These are phyloP conservation scores for Pneumocystis oryctolagi DNA, from an alignment of 1,139 yeast genomes.

Conservation along the genomic window DNA sequence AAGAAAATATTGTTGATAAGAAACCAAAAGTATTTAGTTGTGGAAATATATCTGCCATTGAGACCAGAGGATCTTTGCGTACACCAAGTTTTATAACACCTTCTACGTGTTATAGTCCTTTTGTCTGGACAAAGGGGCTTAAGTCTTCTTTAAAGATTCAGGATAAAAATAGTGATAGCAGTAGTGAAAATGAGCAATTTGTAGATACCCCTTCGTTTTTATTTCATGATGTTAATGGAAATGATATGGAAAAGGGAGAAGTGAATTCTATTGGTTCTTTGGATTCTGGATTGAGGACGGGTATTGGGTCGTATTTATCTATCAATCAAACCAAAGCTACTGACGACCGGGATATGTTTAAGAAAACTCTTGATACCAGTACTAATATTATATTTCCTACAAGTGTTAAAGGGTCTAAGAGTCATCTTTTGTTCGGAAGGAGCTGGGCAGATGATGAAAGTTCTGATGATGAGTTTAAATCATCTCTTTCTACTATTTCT, in stretches of 20 bases:
- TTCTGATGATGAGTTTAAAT: slow-evolving; percentile 4
- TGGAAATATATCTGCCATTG: slow-evolving; percentile 20
- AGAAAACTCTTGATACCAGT: slow-evolving; percentile 9
- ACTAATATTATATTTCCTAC: slow-evolving; percentile 13
- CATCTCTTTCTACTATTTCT: background rate
- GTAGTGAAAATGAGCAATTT: background rate
- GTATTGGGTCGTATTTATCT: slow-evolving; percentile 17
- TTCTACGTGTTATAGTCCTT: slow-evolving; percentile 4
- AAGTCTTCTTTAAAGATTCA: background rate
- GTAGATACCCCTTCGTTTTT: slow-evolving; percentile 14
- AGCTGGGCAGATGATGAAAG: slow-evolving; percentile 25
- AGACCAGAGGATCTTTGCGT: slow-evolving; percentile 29
- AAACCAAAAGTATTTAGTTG: slow-evolving; percentile 21
- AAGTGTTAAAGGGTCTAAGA: slow-evolving; percentile 11
- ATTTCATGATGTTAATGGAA: slow-evolving; percentile 14
- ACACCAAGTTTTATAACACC: slow-evolving; percentile 23
- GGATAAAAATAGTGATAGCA: background rate
- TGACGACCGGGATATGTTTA: slow-evolving; percentile 1
- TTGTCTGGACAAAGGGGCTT: background rate
- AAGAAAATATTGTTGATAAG: slow-evolving; percentile 28
- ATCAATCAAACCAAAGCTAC: background rate
- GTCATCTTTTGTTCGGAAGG: slow-evolving; percentile 22
- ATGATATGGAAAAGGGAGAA: slow-evolving; percentile 10
- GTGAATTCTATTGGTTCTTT: background rate
- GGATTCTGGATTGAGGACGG: slow-evolving; percentile 21